phyloP scores from a whole-genome alignment of 495 filamentous ascomycete genomes.

The Hypoxylon lienhwacheense region DNA sequence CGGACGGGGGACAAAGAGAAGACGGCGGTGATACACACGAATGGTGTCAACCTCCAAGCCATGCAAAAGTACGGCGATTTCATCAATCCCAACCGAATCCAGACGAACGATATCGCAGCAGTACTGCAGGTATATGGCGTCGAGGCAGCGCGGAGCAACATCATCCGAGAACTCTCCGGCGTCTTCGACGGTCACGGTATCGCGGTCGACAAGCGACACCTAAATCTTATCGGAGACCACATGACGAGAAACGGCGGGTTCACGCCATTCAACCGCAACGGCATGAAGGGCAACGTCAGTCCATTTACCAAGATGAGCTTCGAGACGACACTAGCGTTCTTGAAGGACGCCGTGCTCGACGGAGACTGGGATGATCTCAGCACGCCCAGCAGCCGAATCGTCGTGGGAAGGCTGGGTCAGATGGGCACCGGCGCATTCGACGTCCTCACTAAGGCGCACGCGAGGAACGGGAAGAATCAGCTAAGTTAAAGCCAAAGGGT shows the following conservation, averaged over 20 bases:
- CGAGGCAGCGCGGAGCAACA: constrained; percentile 83
- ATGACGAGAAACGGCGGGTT: constrained; percentile 92
- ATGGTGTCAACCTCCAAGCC: constrained; percentile 84
- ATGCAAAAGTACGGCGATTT: constrained; percentile 86
- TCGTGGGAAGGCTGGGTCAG: constrained; percentile 76
- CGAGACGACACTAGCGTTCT: constrained; percentile 88
- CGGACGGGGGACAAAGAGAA: constrained; percentile 49
- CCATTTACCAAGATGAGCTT: constrained; percentile 99
- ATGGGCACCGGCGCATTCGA: constrained; percentile 93
- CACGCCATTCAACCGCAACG: constrained; percentile 86
- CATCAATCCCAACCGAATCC: constrained; percentile 83
- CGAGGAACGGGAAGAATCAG: constrained; percentile 41
- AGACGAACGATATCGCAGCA: constrained; percentile 88
- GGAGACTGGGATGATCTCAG: constrained; percentile 86
- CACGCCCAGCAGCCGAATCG: constrained; percentile 84
- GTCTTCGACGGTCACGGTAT: constrained; percentile 95
- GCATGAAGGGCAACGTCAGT: constrained; percentile 76
- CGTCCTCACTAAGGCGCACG: constrained; percentile 61
- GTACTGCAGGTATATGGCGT: constrained; percentile 88
- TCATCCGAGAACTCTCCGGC: constrained; percentile 80
- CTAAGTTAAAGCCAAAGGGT: constrained; percentile 7
- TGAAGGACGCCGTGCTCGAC: constrained; percentile 88
- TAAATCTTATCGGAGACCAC: constrained; percentile 93
- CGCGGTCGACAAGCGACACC: constrained; percentile 84
- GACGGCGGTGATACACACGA: constrained; percentile 67